Conservation (phyloP, 345 rosid species). For the Passiflora organensis region DNA sequence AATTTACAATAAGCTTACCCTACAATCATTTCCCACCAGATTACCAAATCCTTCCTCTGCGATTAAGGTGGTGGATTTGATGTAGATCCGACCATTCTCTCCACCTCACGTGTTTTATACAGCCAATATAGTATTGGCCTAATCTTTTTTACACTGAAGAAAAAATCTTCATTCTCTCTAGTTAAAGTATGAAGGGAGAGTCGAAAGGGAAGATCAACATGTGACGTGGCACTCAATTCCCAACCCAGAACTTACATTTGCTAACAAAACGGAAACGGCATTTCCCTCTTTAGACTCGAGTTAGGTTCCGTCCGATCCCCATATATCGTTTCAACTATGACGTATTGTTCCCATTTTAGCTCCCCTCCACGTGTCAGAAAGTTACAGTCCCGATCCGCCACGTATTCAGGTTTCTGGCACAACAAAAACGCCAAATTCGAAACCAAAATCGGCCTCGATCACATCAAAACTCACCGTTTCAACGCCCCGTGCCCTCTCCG, state of each 20-base stretch:
- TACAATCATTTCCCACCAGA: background rate
- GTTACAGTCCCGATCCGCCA: too few species aligned
- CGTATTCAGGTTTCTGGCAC: too few species aligned
- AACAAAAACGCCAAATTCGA: background rate
- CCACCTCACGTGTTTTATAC: background rate
- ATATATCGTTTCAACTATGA: background rate
- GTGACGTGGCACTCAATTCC: too few species aligned
- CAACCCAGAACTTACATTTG: too few species aligned
- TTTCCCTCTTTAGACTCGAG: too few species aligned
- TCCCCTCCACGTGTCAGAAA: slow-evolving; percentile 7
- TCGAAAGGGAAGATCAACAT: too few species aligned
- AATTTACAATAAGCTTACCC: background rate
- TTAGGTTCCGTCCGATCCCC: too few species aligned
- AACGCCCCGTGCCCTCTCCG: background rate
- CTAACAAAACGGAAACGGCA: too few species aligned
- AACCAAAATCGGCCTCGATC: background rate
- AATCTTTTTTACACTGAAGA: too few species aligned
- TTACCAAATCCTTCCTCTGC: background rate
- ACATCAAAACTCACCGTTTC: slow-evolving; percentile 4
- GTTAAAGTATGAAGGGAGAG: too few species aligned
- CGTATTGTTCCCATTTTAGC: background rate
- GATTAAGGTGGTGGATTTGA: background rate
- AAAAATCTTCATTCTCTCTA: too few species aligned
- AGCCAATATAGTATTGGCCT: too few species aligned
- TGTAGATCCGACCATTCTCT: background rate